phyloP scores from a whole-genome alignment of 2,329 filamentous ascomycete species.

The Colletotrichum camelliae region DNA sequence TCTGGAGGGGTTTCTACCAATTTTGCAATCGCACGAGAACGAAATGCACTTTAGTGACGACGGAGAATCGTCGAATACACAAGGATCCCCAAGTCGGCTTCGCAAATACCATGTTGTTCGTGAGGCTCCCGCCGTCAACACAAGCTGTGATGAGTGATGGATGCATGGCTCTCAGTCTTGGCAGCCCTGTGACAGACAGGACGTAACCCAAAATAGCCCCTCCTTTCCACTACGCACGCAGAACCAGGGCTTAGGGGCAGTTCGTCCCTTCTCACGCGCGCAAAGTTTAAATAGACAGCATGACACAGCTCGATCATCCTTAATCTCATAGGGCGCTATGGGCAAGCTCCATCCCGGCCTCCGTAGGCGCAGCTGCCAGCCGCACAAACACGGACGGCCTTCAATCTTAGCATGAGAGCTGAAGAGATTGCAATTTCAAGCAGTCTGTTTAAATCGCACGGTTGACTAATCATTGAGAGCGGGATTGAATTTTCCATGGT shows the following conservation, averaged over 20 bases:
- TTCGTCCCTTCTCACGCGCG: not conserved
- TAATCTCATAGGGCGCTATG: not conserved
- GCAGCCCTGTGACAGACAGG: not conserved
- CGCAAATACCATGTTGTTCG: not conserved
- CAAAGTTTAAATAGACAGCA: not conserved
- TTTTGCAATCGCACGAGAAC: not conserved
- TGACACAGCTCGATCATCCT: not conserved
- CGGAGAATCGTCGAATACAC: not conserved
- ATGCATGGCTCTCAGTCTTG: not conserved
- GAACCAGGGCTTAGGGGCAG: not conserved
- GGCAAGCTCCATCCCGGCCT: not conserved
- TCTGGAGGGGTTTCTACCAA: not conserved
- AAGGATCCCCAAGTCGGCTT: not conserved
- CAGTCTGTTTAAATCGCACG: not conserved
- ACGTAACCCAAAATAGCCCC: not conserved
- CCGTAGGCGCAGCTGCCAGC: not conserved
- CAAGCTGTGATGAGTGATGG: not conserved
- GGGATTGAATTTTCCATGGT: not conserved
- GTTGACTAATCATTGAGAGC: not conserved
- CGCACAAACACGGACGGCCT: not conserved
- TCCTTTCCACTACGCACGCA: not conserved
- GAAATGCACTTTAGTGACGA: not conserved
- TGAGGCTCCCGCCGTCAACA: not conserved
- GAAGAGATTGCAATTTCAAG: not conserved
- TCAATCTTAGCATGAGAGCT: not conserved